These are phyloP conservation scores for Backusella liffmaniae DNA, from an alignment of 192 early-diverging fungal genomes.

Conservation along the genomic window DNA sequence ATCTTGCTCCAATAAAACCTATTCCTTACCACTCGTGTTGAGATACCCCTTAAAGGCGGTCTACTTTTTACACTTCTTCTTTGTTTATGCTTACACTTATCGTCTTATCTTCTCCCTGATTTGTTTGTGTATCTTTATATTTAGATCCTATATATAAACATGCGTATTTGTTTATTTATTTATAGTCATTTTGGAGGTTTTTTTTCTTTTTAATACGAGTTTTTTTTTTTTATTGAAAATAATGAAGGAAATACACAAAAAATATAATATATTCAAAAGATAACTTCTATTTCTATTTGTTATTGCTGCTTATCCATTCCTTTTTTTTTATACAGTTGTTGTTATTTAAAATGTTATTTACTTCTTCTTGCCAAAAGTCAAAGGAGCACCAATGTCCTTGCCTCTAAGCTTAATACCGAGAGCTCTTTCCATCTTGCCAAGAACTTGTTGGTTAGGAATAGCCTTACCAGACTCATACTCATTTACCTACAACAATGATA, in stretches of 20 bases:
- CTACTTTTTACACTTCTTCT: background rate
- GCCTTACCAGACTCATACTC: constrained; percentile 89
- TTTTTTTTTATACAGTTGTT: background rate
- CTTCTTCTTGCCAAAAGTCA: constrained; percentile 50
- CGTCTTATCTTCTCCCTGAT: background rate
- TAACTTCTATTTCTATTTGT: constrained; percentile 3
- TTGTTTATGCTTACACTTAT: background rate
- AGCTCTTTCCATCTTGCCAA: constrained; percentile 85
- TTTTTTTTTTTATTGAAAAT: background rate
- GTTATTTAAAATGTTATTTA: constrained; percentile 19
- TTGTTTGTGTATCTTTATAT: background rate
- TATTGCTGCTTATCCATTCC: background rate
- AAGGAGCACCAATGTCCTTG: constrained; percentile 62
- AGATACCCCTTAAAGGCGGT: background rate
- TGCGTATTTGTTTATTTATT: too few relatives aligned
- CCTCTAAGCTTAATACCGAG: constrained; percentile 89
- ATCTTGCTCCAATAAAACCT: background rate
- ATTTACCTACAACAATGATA: constrained; percentile 51
- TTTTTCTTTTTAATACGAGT: too few relatives aligned
- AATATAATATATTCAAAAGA: background rate
- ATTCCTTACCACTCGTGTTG: background rate
- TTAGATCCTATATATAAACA: background rate
- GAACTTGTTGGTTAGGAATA: constrained; percentile 89
- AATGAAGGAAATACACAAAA: background rate
- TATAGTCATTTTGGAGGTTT: background rate